These are phyloP conservation scores for Dothideomycetes sp. DNA, from an alignment of 2,329 filamentous ascomycete genomes.

Conservation along the genomic window DNA sequence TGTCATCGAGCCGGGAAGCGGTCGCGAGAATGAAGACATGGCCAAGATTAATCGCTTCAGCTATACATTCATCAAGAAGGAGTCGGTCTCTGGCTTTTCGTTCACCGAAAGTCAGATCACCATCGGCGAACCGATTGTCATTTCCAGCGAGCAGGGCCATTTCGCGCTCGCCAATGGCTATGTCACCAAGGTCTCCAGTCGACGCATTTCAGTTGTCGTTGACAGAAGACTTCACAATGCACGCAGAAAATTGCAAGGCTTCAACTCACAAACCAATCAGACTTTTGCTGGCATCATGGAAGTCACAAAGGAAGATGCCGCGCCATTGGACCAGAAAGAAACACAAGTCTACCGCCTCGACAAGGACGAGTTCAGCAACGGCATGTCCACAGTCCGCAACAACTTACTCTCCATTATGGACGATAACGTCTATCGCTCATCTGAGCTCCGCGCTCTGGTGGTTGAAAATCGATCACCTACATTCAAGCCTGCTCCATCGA, in stretches of 20 bases:
- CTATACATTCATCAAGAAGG: constrained; percentile 73
- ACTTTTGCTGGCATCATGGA: constrained; percentile 89
- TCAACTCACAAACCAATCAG: constrained; percentile 68
- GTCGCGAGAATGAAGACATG: constrained; percentile 51
- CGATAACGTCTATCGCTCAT: constrained; percentile 58
- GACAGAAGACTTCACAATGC: constrained; percentile 84
- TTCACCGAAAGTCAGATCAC: constrained; percentile 85
- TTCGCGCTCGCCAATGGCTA: constrained; percentile 92
- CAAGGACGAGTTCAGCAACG: constrained; percentile 97
- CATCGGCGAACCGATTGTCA: constrained; percentile 84
- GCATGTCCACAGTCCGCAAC: constrained; percentile 89
- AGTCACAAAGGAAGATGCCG: constrained; percentile 45
- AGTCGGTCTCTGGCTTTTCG: constrained; percentile 50
- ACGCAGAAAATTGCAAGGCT: constrained; percentile 62
- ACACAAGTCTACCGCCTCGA: constrained; percentile 65
- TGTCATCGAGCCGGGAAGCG: constrained; percentile 67
- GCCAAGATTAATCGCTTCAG: constrained; percentile 80
- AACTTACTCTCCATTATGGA: constrained; percentile 91
- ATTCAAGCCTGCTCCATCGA: constrained; percentile 58
- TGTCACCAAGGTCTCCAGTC: constrained; percentile 64
- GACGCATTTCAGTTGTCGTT: constrained; percentile 75
- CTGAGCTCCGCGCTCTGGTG: constrained; percentile 65
- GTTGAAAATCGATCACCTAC: constrained; percentile 63
- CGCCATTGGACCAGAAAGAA: not conserved
- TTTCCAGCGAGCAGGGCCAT: constrained; percentile 90